Percentiles rank a stretch among this genome's conserved stretches.
Evolutionary conservation across 1,139 yeast genomes (phyloP).

Genomic region (Sugiyamaella neomexicana): DNA sequence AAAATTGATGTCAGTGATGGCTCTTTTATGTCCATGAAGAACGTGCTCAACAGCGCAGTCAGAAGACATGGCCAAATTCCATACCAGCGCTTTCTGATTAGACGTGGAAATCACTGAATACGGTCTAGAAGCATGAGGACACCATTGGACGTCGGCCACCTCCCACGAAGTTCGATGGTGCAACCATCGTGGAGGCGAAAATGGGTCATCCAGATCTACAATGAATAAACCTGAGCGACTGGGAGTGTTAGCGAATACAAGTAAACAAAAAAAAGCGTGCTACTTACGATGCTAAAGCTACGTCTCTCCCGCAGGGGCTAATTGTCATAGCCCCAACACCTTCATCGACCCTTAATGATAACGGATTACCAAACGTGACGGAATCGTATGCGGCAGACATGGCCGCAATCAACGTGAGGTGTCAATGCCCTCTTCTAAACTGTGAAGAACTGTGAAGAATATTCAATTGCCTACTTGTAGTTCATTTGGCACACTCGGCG

Average conservation of each 20-base stretch:
- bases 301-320: conserved; percentile 91
- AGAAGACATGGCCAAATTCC: conserved; percentile 84
- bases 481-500: too few relatives aligned
- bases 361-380: conserved; percentile 42
- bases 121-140: conserved; percentile 80
- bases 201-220: conserved; percentile 93
- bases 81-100: conserved; percentile 89
- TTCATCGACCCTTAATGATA: conserved; percentile 85
- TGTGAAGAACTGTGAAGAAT: too few relatives aligned
- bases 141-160: conserved; percentile 98
- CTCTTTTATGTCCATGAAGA: conserved; percentile 85
- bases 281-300: conserved; percentile 75
- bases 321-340: conserved; percentile 93
- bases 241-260: conserved; percentile 4
- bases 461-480: too few relatives aligned
- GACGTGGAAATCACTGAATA: conserved; percentile 93
- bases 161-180: conserved; percentile 96
- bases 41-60: conserved; percentile 80
- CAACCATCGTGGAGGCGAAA: conserved; percentile 90
- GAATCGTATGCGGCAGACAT: conserved; percentile 14
- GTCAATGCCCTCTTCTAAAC: background rate
- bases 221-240: conserved; percentile 78
- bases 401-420: background rate
- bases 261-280: background rate
- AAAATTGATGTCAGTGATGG: conserved; percentile 93